phyloP scores from a whole-genome alignment of 2,329 filamentous ascomycete genomes.

The Cephalotrichum gorgonifer region DNA sequence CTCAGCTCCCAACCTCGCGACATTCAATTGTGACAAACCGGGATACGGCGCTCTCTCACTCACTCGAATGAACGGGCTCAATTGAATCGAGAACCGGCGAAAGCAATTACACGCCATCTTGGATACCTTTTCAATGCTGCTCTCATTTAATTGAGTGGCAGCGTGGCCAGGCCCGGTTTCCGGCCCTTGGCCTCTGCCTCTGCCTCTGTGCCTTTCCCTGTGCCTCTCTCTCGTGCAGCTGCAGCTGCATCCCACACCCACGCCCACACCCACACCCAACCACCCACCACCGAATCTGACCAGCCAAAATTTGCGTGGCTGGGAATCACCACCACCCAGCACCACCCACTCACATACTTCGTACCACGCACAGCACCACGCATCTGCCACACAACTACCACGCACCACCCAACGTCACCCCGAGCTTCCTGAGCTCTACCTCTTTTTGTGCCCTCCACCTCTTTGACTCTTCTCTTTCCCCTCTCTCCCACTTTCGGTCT shows the following conservation, averaged over 20 bases:
- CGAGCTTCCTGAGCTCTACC: background rate
- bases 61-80: background rate
- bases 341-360: too few species aligned
- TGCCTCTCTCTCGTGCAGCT: too few species aligned
- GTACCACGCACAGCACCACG: too few species aligned
- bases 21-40: background rate
- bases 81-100: background rate
- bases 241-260: background rate
- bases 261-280: background rate
- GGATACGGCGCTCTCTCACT: background rate
- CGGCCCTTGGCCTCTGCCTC: background rate
- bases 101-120: background rate
- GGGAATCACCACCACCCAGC: too few species aligned
- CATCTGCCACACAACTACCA: background rate
- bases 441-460: background rate
- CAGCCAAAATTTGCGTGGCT: background rate
- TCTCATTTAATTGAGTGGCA: background rate
- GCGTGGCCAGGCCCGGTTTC: background rate
- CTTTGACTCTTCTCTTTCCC: background rate
- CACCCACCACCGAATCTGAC: background rate
- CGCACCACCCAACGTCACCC: background rate
- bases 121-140: background rate
- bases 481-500: background rate
- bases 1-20: background rate
- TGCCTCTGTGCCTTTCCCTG: too few species aligned